These are phyloP conservation scores for Dentipellis sp. DNA, from an alignment of 768 basidiomycete species.

Conservation along the genomic window DNA sequence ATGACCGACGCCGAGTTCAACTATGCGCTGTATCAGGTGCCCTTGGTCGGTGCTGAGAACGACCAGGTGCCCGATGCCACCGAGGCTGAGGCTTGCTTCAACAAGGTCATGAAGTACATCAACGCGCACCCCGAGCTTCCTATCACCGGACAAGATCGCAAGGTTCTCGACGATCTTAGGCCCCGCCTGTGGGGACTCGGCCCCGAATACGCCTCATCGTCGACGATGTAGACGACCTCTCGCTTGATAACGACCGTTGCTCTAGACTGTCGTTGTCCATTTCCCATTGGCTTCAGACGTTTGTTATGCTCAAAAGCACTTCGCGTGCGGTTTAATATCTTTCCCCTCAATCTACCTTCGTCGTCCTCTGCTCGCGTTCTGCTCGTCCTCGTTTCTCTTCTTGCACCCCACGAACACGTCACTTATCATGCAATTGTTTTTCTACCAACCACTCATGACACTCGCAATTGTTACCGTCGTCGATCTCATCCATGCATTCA, in stretches of 20 bases:
- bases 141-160: background rate
- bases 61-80: background rate
- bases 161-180: background rate
- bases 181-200: background rate
- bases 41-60: background rate
- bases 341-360: background rate
- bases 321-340: background rate
- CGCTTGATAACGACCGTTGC: background rate
- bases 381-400: conserved; percentile 1
- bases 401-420: conserved; percentile 2
- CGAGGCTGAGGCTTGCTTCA: background rate
- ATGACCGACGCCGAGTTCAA: conserved; percentile 23
- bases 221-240: background rate
- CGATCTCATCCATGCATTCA: conserved; percentile 2
- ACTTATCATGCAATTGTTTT: conserved; percentile 2
- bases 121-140: background rate
- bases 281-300: no score
- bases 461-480: conserved; percentile 1
- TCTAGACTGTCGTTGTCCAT: no score
- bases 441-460: conserved; percentile 2
- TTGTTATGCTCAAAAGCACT: background rate
- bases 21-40: background rate
- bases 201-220: background rate
- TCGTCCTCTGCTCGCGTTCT: background rate
- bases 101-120: background rate